Evolutionary conservation across 2,329 filamentous ascomycete genomes (phyloP).

Genomic region (Cercospora berteroae): DNA sequence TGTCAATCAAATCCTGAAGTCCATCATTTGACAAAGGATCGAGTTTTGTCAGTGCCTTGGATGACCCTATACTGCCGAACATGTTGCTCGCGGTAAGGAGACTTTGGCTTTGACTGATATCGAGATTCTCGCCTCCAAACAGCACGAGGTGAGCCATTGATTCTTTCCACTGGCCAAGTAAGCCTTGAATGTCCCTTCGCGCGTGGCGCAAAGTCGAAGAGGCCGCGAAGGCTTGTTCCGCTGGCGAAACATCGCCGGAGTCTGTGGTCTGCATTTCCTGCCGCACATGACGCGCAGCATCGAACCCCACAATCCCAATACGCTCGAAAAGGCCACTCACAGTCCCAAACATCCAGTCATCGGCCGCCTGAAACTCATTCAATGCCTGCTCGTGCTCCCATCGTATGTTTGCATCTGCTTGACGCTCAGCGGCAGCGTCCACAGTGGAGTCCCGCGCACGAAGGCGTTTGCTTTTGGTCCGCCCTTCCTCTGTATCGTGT

Average conservation of each 20-base stretch:
- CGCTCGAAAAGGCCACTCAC: constrained; percentile 53
- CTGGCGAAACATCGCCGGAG: not conserved
- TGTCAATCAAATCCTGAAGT: constrained; percentile 43
- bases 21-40: constrained; percentile 34
- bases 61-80: constrained; percentile 15
- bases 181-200: constrained; percentile 27
- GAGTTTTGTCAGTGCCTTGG: constrained; percentile 20
- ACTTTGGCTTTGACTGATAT: constrained; percentile 22
- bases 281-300: constrained; percentile 30
- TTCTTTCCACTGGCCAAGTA: constrained; percentile 35
- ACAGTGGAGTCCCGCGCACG: constrained; percentile 57
- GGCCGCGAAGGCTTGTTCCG: not conserved
- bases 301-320: constrained; percentile 47
- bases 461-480: constrained; percentile 60
- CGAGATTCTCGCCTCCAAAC: constrained; percentile 29
- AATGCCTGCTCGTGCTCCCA: constrained; percentile 58
- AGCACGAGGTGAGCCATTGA: constrained; percentile 30
- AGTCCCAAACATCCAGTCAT: constrained; percentile 58
- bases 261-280: constrained; percentile 28
- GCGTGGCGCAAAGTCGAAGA: constrained; percentile 21
- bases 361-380: constrained; percentile 53
- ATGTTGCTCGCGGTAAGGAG: constrained; percentile 17
- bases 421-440: constrained; percentile 46
- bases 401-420: constrained; percentile 50
- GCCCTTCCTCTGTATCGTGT: constrained; percentile 57